These are phyloP conservation scores for Cryptococcus sp. DNA, from an alignment of 1,284 basidiomycete species.

Conservation along the genomic window DNA sequence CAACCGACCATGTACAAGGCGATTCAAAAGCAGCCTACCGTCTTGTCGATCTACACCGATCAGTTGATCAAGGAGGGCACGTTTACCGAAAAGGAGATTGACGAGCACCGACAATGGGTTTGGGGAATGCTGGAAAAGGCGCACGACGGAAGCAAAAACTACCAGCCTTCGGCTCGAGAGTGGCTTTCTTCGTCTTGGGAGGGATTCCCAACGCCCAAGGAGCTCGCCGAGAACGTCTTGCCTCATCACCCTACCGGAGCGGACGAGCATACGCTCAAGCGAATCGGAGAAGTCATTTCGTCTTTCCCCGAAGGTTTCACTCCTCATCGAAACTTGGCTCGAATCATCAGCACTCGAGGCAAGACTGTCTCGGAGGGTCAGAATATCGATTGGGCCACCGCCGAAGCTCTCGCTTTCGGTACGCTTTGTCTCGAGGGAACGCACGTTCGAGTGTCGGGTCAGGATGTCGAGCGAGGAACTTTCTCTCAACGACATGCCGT, in stretches of 20 bases:
- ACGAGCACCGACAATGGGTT: conserved; percentile 99
- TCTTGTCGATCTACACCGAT: conserved; percentile 86
- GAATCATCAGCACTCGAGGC: conserved; percentile 81
- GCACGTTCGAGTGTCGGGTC: conserved; percentile 92
- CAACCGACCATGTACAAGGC: conserved; percentile 99
- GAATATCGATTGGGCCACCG: conserved; percentile 98
- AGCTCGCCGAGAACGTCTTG: conserved; percentile 86
- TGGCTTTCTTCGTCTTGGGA: conserved; percentile 99
- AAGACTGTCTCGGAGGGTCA: conserved; percentile 85
- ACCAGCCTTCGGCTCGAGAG: conserved; percentile 85
- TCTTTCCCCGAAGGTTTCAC: conserved; percentile 78
- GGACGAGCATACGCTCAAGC: conserved; percentile 69
- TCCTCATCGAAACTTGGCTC: conserved; percentile 87
- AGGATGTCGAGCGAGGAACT: conserved; percentile 98
- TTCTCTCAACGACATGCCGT: conserved; percentile 99
- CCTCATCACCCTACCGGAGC: conserved; percentile 84
- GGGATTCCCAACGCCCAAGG: conserved; percentile 95
- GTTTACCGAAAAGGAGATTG: conserved; percentile 93
- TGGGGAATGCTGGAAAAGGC: conserved; percentile 98
- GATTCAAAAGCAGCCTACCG: conserved; percentile 89
- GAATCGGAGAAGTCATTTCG: conserved; percentile 81
- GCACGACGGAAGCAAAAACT: conserved; percentile 82
- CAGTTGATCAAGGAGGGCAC: conserved; percentile 86
- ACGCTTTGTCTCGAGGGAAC: conserved; percentile 86
- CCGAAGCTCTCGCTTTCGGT: conserved; percentile 95